Evolutionary conservation across 129 eudicot species (phyloP), one percentile per base, ranked within the genome.

Genomic region (Scalesia atractyloides): DNA sequence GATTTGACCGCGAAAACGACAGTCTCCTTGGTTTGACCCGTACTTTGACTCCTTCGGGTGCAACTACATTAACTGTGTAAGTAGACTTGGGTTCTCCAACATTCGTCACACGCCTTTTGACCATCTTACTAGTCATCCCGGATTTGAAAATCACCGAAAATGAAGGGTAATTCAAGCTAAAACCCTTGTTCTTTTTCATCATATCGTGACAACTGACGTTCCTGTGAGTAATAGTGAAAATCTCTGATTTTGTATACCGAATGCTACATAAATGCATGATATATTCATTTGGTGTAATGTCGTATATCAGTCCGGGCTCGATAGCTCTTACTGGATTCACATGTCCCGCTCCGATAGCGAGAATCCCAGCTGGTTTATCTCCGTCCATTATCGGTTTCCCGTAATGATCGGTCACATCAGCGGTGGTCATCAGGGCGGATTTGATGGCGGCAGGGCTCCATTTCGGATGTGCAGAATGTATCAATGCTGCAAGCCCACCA

Each of bases 371-470:
- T 1, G 89, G 93, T 39, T 74, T 67, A 34, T 82, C 81, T 58
- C 96, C 99, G 9, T 94, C 99, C 88, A 88, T 84, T 22, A 94
- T 84, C 0, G 92, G 99, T 60, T 84, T 88, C 47, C 99, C 99
- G 15, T 26, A 54, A 76, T 76, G 91, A 56, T 94, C 97, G 5
- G 73, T 73, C 37, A 82, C 53, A 12, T 88, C 86, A 1, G 97
- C 85, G 22, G 91, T 82, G 15, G 99, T 94, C 89, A 94, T 88
- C 7, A 94, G 85, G 12, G 99, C 97, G 0, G 99, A 94, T 59
- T 82, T 90, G 10, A 90, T 76, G 5, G 96, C 97, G 7, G 96
- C 96, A 0, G 99, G 96, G 24, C 93, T 79, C 99, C 99, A 94
- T 54, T 74, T 88, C 5, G 99, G 99, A 73, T 90, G 87, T 66